Percentiles rank a stretch among this genome's conserved stretches.
Conservation (phyloP, 2,329 filamentous ascomycete genomes). For the Aspergillus bombycis region DNA sequence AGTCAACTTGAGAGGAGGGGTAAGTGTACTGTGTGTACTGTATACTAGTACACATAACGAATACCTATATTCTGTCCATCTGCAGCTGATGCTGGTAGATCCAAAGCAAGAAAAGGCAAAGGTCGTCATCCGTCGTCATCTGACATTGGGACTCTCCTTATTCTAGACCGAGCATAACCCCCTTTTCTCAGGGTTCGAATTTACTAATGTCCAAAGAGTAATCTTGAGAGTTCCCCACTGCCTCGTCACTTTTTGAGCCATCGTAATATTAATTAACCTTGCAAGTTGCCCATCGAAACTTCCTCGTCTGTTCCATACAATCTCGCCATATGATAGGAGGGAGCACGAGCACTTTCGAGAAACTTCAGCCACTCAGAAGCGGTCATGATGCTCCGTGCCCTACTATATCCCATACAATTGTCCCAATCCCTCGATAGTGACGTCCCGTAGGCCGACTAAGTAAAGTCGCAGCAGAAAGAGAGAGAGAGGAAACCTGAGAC, state of each 20-base stretch:
- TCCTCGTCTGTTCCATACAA: not conserved
- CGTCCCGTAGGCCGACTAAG: not conserved
- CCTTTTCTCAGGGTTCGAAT: conserved; percentile 8
- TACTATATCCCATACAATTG: not conserved
- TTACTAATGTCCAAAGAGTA: not conserved
- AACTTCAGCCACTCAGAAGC: conserved; percentile 1
- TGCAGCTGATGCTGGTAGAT: not conserved
- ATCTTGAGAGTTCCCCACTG: not conserved
- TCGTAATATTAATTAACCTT: conserved; percentile 4
- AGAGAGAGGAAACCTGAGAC: not conserved
- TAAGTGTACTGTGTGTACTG: too few species aligned
- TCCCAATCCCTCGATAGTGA: not conserved
- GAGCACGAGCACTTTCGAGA: not conserved
- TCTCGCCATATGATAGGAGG: not conserved
- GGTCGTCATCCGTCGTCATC: not conserved
- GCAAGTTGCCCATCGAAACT: not conserved
- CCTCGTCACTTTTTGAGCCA: conserved; percentile 2
- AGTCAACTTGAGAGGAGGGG: not conserved
- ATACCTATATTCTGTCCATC: not conserved
- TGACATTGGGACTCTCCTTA: not conserved
- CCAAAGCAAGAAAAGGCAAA: not conserved
- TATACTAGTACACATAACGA: too few species aligned
- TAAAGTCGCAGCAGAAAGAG: not conserved
- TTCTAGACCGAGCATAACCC: not conserved
- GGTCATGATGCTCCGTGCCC: not conserved